Percentiles rank a stretch among this genome's conserved stretches.
phyloP scores from a whole-genome alignment of 208 protist genomes.

The Wallacemonas collosoma region DNA sequence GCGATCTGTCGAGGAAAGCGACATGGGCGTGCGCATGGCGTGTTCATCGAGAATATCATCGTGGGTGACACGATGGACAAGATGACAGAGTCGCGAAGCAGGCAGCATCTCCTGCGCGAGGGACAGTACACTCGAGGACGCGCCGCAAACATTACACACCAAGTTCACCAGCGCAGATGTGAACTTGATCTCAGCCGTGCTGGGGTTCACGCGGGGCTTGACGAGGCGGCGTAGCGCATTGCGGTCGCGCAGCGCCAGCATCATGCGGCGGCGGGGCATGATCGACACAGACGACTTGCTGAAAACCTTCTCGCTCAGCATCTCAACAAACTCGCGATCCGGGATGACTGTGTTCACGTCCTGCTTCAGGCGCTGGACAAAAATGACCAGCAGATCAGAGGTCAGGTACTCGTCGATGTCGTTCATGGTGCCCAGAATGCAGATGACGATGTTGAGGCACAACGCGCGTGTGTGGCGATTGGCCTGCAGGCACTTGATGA shows the following conservation, averaged over 20 bases:
- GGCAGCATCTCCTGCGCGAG: constrained; percentile 63
- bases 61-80: constrained; percentile 26
- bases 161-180: constrained; percentile 67
- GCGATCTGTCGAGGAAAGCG: neutral
- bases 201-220: constrained; percentile 25
- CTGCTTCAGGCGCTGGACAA: constrained; percentile 41
- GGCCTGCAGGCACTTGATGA: constrained; percentile 34
- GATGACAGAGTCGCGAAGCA: constrained; percentile 33
- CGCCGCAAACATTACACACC: constrained; percentile 70
- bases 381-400: constrained; percentile 41
- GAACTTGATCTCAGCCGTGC: constrained; percentile 44
- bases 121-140: constrained; percentile 51
- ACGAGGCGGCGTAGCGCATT: constrained; percentile 49
- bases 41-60: constrained; percentile 27
- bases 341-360: constrained; percentile 50
- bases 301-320: constrained; percentile 64
- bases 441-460: constrained; percentile 63
- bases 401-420: constrained; percentile 66
- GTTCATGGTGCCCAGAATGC: constrained; percentile 51
- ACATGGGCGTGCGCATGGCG: constrained; percentile 12
- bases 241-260: constrained; percentile 63
- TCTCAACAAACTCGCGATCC: constrained; percentile 59
- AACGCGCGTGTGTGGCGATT: constrained; percentile 27
- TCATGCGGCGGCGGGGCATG: constrained; percentile 63
- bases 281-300: constrained; percentile 42